phyloP scores from a whole-genome alignment of 495 filamentous ascomycete species.

The Hypoxylon fragiforme region DNA sequence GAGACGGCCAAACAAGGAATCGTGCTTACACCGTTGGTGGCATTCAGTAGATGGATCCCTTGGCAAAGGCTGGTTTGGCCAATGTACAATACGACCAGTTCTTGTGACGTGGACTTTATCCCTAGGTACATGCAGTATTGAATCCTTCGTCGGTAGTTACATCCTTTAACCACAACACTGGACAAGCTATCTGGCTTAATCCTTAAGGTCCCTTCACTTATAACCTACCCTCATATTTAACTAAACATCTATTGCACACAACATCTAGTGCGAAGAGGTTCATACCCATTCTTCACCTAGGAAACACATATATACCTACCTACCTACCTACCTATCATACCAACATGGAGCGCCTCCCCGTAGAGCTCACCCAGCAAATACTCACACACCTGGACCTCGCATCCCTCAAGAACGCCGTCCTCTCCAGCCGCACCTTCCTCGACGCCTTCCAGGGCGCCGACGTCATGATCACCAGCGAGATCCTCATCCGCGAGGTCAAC shows the following conservation, averaged over 20 bases:
- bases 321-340: neutral
- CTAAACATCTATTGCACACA: neutral
- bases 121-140: no score
- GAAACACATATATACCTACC: no score
- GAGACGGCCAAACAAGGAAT: no score
- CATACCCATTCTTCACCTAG: neutral
- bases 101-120: no score
- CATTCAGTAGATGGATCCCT: no score
- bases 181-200: no score
- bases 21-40: no score
- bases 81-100: no score
- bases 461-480: conserved; percentile 1
- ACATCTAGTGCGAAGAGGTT: neutral
- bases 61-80: no score
- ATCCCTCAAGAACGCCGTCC: conserved; percentile 1
- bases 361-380: neutral
- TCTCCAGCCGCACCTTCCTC: conserved; percentile 3
- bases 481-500: conserved; percentile 1
- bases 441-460: neutral
- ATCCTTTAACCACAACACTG: no score
- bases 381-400: neutral
- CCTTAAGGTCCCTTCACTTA: no score
- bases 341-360: conserved; percentile 1
- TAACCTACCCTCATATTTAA: neutral
- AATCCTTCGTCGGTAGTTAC: no score